phyloP scores from a whole-genome alignment of 2,329 filamentous ascomycete genomes.

The Karstenula rhodostoma region DNA sequence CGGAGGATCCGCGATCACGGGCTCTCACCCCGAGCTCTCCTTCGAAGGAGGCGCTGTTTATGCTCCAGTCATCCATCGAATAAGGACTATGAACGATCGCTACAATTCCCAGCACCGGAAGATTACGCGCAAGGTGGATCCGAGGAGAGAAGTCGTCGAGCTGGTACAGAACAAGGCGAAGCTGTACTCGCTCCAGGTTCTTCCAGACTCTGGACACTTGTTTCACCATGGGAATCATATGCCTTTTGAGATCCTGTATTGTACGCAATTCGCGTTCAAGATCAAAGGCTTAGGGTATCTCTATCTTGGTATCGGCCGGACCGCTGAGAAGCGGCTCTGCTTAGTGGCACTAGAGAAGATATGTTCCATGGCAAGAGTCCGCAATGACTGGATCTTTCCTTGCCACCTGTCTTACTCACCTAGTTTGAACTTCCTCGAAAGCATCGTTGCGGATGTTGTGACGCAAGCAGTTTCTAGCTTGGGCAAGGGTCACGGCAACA shows the following conservation, averaged over 20 bases:
- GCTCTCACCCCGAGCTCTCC: conserved; percentile 7
- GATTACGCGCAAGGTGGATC: conserved; percentile 13
- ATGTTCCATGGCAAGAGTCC: not conserved
- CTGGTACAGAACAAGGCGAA: conserved; percentile 18
- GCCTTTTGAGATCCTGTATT: not conserved
- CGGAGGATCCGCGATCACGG: not conserved
- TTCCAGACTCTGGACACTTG: not conserved
- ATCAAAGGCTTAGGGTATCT: conserved; percentile 7
- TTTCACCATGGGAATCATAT: conserved; percentile 46
- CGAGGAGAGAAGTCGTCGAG: not conserved
- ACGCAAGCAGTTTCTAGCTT: conserved; percentile 12
- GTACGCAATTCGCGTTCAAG: conserved; percentile 7
- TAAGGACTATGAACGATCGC: conserved; percentile 24
- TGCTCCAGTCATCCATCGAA: conserved; percentile 9
- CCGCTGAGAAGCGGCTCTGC: not conserved
- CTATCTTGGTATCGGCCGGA: not conserved
- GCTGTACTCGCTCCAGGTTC: conserved; percentile 13
- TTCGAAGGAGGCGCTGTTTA: conserved; percentile 4
- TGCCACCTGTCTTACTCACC: not conserved
- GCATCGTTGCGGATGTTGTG: conserved; percentile 13
- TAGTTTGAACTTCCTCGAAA: not conserved
- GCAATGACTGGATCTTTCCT: not conserved
- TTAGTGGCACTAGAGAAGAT: not conserved
- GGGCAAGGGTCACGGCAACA: not conserved
- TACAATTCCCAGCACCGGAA: conserved; percentile 33